Conservation (phyloP, 2,329 filamentous ascomycete genomes). For the Monilinia fructicola region DNA sequence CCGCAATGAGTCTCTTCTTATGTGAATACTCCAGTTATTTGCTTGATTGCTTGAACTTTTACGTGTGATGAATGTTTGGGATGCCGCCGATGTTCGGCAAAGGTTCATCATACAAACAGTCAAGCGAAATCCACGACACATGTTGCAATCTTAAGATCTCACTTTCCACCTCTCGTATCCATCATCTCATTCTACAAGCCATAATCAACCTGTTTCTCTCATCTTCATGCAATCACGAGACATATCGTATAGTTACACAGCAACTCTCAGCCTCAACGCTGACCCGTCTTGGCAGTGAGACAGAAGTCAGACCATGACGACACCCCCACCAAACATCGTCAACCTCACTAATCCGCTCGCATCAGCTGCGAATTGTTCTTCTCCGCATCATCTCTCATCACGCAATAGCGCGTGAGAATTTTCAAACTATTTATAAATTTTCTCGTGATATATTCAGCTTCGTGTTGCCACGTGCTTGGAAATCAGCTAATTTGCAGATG, state of each 20-base stretch:
- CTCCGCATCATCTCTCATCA: neutral
- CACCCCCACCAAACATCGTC: neutral
- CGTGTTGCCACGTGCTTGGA: neutral
- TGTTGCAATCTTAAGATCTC: neutral
- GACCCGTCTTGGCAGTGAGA: slow-evolving; percentile 17
- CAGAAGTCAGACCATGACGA: slow-evolving; percentile 13
- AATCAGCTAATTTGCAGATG: neutral
- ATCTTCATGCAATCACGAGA: neutral
- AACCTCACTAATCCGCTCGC: slow-evolving; percentile 5
- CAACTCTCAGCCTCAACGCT: slow-evolving; percentile 11
- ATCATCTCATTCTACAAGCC: slow-evolving; percentile 5
- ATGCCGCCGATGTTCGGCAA: neutral
- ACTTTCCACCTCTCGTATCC: slow-evolving; percentile 4
- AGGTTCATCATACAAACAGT: neutral
- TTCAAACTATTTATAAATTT: neutral
- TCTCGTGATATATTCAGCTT: neutral
- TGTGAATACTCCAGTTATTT: neutral
- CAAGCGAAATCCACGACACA: neutral
- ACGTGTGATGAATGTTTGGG: no score
- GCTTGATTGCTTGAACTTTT: no score
- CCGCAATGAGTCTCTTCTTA: neutral
- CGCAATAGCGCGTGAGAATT: neutral
- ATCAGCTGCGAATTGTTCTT: neutral
- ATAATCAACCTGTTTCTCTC: neutral
- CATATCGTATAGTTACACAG: slow-evolving; percentile 4